Conservation (phyloP, 257 asterid species). For the Mitragyna speciosa region DNA sequence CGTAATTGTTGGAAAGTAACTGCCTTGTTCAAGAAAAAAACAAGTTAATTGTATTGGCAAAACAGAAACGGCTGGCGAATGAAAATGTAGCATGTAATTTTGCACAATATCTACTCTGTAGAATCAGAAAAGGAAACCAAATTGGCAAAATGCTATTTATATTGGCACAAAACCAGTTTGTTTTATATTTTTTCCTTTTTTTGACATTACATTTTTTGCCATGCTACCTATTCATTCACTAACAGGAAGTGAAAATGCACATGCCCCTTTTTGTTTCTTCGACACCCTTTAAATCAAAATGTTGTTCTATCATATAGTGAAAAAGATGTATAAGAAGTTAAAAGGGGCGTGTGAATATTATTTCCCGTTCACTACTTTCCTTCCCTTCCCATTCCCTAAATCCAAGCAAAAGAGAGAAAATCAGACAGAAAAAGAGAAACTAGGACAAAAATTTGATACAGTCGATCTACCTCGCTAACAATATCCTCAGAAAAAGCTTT, state of each 20-base stretch:
- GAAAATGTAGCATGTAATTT: too few relatives aligned
- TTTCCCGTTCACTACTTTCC: too few relatives aligned
- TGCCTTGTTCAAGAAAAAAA: too few relatives aligned
- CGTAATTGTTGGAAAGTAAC: too few relatives aligned
- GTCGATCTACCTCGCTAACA: neutral
- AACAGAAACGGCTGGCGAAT: too few relatives aligned
- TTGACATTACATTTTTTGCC: neutral
- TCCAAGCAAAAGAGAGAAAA: neutral
- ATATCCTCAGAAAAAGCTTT: neutral
- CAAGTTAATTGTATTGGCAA: too few relatives aligned
- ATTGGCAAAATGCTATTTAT: neutral
- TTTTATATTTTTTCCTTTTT: neutral
- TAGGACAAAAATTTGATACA: neutral
- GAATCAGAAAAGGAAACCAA: neutral
- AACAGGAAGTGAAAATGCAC: neutral
- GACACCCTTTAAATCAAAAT: too few relatives aligned
- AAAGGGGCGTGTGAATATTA: too few relatives aligned
- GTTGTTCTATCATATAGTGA: too few relatives aligned
- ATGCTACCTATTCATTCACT: neutral
- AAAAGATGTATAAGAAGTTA: too few relatives aligned
- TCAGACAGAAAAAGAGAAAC: neutral
- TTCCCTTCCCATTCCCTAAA: too few relatives aligned
- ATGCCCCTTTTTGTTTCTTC: too few relatives aligned
- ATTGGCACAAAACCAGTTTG: neutral
- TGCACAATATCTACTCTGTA: neutral